Evolutionary conservation across 2,329 filamentous ascomycete genomes (phyloP), one percentile per base, ranked within the genome.

Genomic region (Arthroderma sp.): DNA sequence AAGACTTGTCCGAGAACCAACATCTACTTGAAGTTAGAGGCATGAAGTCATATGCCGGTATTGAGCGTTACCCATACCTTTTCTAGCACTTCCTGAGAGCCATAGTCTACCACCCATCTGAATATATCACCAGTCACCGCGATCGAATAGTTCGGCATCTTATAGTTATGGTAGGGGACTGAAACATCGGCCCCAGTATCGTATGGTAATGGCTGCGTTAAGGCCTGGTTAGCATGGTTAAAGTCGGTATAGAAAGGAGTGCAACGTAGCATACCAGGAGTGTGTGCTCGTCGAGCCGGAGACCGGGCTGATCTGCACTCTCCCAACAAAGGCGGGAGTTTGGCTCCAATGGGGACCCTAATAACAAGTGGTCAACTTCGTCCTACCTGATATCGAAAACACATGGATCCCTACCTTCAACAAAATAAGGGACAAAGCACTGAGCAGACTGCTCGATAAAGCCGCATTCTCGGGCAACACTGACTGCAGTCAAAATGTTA

Each of bases 101-200:
- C 89, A 62, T 81, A 96, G 65, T 98, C 89, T 41, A 98, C 73
- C 42, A 96, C 80, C 91, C 91, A 98, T 50, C 91, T 82, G 64
- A 98, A 98, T 0, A 94, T 84, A 56, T 98, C 91, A 38, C 91
- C 93, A 46, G 78, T 89, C 6, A 96, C 78, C 29, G 91, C 91
- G 8, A 98, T 65, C 0, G 85, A 86, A 62, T 94, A 96, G 58
- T 94, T 87, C 41, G 79, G 75, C 22, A 91, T 68, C 45, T 87
- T 88, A 1, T 78, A 77, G 40, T 89, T 81, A 55, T 91, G 84
- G 58, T 87, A 91, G 0, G 89, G 88, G 10, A 94, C 68, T 1
- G 88, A 94, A 1, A 81, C 76, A 63, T 98, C 88, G 27, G 74
- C 75, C 49, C 86, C 79, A 1, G 75, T 70, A 4, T 84, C 80